A percentile compares a stretch with the other conserved stretches of the same genome.
Evolutionary conservation across 345 rosid species (phyloP).

Genomic region (Pistacia integerrima): DNA sequence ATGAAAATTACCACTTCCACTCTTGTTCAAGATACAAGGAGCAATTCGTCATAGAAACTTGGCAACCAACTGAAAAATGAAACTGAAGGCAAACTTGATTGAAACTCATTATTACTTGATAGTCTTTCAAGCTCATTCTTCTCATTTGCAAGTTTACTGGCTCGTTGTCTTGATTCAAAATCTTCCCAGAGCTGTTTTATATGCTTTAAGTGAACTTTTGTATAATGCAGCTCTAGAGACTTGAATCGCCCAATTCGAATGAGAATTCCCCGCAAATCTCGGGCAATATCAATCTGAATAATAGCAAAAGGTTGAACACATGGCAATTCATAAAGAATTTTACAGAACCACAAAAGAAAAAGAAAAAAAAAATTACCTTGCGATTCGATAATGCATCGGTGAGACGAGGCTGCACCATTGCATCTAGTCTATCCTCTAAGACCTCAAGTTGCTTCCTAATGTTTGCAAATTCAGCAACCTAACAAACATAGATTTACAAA

Average conservation of each 20-base stretch:
- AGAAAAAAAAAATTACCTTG: conserved; percentile 49
- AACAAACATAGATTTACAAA: conserved; percentile 20
- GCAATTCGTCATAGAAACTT: conserved; percentile 87
- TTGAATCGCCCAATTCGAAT: conserved; percentile 93
- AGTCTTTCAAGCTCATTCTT: conserved; percentile 60
- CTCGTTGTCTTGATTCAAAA: conserved; percentile 68
- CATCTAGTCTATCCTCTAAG: conserved; percentile 88
- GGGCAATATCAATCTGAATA: conserved; percentile 83
- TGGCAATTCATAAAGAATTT: conserved; percentile 1
- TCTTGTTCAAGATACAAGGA: conserved; percentile 97
- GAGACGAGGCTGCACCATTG: conserved; percentile 95
- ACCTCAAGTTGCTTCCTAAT: conserved; percentile 93
- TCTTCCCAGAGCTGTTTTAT: conserved; percentile 94
- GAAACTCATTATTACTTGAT: conserved; percentile 51
- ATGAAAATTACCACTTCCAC: conserved; percentile 83
- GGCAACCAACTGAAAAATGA: conserved; percentile 91
- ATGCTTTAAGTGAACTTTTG: conserved; percentile 84
- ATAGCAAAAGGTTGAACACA: conserved; percentile 2
- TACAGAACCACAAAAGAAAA: background rate
- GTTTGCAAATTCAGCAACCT: conserved; percentile 99
- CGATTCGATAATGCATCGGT: conserved; percentile 93
- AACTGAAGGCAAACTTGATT: conserved; percentile 36
- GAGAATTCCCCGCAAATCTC: conserved; percentile 91
- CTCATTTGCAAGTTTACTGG: conserved; percentile 60
- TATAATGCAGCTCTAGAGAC: conserved; percentile 85